Conservation (phyloP, 2,329 filamentous ascomycete species). For the Aspergillus sp. region DNA sequence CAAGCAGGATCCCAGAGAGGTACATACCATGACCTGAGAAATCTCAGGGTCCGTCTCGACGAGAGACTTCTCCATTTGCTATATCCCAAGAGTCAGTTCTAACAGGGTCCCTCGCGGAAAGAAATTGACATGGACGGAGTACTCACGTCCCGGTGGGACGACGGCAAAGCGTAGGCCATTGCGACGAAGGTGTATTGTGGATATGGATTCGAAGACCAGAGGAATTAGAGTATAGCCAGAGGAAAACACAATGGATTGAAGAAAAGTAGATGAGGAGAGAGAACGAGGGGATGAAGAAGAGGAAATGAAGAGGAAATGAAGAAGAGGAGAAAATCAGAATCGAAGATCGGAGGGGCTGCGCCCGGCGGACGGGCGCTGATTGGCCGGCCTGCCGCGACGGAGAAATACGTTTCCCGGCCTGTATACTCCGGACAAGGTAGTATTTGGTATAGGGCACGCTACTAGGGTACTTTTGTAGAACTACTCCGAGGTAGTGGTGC, state of each 20-base stretch:
- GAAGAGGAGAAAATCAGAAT: neutral
- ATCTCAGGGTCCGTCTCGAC: slow-evolving; percentile 89
- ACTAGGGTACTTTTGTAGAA: too few relatives aligned
- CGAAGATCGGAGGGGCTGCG: neutral
- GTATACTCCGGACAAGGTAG: too few relatives aligned
- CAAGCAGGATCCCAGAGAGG: neutral
- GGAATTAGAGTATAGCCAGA: slow-evolving; percentile 7
- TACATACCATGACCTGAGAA: slow-evolving; percentile 84
- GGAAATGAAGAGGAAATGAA: slow-evolving; percentile 3
- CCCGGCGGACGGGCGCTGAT: neutral
- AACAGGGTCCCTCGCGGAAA: slow-evolving; percentile 7
- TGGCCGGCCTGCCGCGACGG: too few relatives aligned
- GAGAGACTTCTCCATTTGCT: slow-evolving; percentile 96
- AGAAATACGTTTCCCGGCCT: too few relatives aligned
- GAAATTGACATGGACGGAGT: slow-evolving; percentile 6
- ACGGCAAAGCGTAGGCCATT: slow-evolving; percentile 55
- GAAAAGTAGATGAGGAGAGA: slow-evolving; percentile 5
- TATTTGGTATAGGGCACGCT: too few relatives aligned
- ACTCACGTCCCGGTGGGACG: slow-evolving; percentile 58
- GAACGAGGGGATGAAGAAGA: slow-evolving; percentile 4
- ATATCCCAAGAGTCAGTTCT: slow-evolving; percentile 28
- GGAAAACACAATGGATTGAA: slow-evolving; percentile 3
- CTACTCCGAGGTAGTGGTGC: too few relatives aligned
- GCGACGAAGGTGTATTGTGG: slow-evolving; percentile 15
- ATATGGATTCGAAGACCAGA: slow-evolving; percentile 3